Percentiles rank a stretch among this genome's conserved stretches.
Conservation (phyloP, 305 asterid species). For the Fraxinus sp. region DNA sequence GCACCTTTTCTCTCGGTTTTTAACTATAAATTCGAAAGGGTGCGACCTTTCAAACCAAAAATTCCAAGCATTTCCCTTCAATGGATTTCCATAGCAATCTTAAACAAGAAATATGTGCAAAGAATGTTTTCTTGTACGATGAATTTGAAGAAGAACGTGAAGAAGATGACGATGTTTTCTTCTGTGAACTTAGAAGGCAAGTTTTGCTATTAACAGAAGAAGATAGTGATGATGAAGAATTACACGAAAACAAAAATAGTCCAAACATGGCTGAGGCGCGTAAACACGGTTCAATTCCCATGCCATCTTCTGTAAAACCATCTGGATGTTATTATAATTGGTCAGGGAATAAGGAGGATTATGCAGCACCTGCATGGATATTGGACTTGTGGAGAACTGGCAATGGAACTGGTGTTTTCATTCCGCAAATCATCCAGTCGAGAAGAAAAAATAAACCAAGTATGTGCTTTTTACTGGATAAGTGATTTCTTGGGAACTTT, state of each 20-base stretch:
- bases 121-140: background rate
- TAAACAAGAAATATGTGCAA: background rate
- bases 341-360: slow-evolving; percentile 26
- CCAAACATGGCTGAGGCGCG: background rate
- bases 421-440: slow-evolving; percentile 36
- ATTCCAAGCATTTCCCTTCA: background rate
- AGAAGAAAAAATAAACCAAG: slow-evolving; percentile 35
- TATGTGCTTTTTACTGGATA: slow-evolving; percentile 7
- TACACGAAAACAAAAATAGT: slow-evolving; percentile 20
- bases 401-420: slow-evolving; percentile 53
- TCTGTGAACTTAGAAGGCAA: slow-evolving; percentile 37
- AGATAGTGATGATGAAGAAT: slow-evolving; percentile 30
- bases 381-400: slow-evolving; percentile 39
- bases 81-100: slow-evolving; percentile 12
- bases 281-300: background rate
- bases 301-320: background rate
- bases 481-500: background rate
- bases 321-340: slow-evolving; percentile 17
- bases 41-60: background rate
- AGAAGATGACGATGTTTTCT: slow-evolving; percentile 32
- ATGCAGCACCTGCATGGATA: slow-evolving; percentile 33
- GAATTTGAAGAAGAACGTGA: slow-evolving; percentile 16
- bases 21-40: slow-evolving; percentile 10
- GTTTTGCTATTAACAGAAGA: slow-evolving; percentile 31
- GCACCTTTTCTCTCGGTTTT: background rate